phyloP scores from a whole-genome alignment of 2,329 filamentous ascomycete genomes.

The Pyrenophora teres region DNA sequence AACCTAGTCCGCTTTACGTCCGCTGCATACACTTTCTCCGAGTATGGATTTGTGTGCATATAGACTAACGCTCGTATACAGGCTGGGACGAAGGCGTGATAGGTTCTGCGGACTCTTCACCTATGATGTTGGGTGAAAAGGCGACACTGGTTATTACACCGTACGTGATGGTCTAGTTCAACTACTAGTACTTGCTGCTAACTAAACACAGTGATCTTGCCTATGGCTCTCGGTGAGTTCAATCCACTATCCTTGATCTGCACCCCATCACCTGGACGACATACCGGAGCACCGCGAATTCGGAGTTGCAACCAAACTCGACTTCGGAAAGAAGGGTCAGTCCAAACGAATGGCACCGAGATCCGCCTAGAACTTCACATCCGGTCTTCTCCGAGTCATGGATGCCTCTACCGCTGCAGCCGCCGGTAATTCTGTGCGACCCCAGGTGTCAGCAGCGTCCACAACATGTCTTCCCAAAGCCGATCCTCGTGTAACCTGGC shows the following conservation, averaged over 20 bases:
- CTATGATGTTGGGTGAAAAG: constrained; percentile 92
- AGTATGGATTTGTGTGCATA: constrained; percentile 5
- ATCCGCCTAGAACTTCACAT: neutral
- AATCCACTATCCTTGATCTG: constrained; percentile 1
- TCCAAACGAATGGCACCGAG: neutral
- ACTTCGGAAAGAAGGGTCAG: neutral
- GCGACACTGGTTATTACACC: constrained; percentile 79
- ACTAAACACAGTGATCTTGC: constrained; percentile 42
- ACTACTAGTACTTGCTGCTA: constrained; percentile 15
- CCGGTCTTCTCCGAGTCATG: neutral
- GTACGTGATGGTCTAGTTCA: constrained; percentile 55
- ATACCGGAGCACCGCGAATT: neutral
- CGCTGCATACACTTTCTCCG: constrained; percentile 6
- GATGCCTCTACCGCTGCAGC: constrained; percentile 3
- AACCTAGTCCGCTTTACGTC: neutral
- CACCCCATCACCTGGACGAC: neutral
- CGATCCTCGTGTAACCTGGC: constrained; percentile 16
- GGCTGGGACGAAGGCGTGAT: constrained; percentile 71
- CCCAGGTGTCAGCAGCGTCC: constrained; percentile 4
- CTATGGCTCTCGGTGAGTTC: constrained; percentile 45
- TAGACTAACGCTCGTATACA: constrained; percentile 35
- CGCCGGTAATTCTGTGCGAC: constrained; percentile 1
- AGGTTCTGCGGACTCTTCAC: constrained; percentile 38
- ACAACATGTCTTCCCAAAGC: neutral
- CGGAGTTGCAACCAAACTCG: neutral